Conservation (phyloP, 2,329 filamentous ascomycete species). For the Talaromyces sp. region DNA sequence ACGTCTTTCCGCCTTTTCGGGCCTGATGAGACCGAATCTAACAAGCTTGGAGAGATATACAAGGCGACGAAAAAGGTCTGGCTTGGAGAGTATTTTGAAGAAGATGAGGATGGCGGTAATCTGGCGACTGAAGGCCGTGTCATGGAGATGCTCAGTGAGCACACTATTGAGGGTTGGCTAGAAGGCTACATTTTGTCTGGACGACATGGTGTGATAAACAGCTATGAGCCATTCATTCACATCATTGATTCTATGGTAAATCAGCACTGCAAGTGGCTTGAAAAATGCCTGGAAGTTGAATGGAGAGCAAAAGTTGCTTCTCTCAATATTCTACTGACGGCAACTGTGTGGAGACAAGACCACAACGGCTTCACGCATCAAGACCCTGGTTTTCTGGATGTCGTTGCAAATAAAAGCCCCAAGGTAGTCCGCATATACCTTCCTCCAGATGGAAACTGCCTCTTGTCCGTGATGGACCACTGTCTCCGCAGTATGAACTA, state of each 20-base stretch:
- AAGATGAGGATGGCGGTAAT: conserved; percentile 70
- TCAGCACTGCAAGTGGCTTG: conserved; percentile 80
- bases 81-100: conserved; percentile 72
- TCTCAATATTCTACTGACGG: conserved; percentile 72
- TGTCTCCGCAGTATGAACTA: conserved; percentile 69
- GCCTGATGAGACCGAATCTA: conserved; percentile 75
- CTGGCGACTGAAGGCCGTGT: conserved; percentile 62
- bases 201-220: conserved; percentile 70
- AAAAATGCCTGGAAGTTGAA: conserved; percentile 72
- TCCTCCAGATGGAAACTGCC: conserved; percentile 71
- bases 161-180: conserved; percentile 73
- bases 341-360: conserved; percentile 75
- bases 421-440: conserved; percentile 77
- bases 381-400: conserved; percentile 73
- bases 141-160: conserved; percentile 81
- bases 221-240: conserved; percentile 77
- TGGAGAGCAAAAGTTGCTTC: conserved; percentile 70
- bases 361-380: conserved; percentile 82
- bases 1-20: conserved; percentile 70
- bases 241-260: conserved; percentile 83
- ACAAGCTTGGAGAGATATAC: conserved; percentile 69
- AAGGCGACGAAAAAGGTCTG: conserved; percentile 72
- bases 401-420: conserved; percentile 72
- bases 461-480: conserved; percentile 70
- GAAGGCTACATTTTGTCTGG: conserved; percentile 73